phyloP scores from a whole-genome alignment of 768 basidiomycete genomes.

The Dentipellis sp. region DNA sequence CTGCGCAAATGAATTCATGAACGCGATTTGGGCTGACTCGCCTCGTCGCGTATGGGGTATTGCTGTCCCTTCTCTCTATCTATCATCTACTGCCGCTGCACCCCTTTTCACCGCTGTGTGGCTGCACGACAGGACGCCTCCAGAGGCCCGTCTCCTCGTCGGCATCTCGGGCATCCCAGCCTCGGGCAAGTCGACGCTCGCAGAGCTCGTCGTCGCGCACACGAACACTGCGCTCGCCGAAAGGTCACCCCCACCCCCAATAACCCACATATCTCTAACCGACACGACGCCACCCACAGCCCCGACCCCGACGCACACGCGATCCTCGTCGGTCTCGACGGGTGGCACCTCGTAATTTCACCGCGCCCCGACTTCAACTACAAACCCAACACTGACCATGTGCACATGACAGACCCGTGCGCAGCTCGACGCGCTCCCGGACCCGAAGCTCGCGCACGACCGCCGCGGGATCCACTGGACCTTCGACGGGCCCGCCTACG shows the following conservation, averaged over 20 bases:
- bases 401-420: slow-evolving; percentile 41
- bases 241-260: neutral
- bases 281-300: neutral
- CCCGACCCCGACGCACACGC: slow-evolving; percentile 22
- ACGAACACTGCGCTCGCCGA: slow-evolving; percentile 31
- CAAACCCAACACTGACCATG: no score
- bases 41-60: neutral
- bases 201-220: slow-evolving; percentile 43
- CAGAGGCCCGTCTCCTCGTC: slow-evolving; percentile 45
- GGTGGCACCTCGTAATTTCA: slow-evolving; percentile 65
- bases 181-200: slow-evolving; percentile 78
- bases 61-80: no score
- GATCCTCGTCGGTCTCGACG: slow-evolving; percentile 75
- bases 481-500: slow-evolving; percentile 71
- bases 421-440: slow-evolving; percentile 65
- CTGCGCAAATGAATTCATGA: no score
- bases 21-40: neutral
- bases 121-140: slow-evolving; percentile 14
- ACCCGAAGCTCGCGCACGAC: slow-evolving; percentile 70
- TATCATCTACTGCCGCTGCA: neutral
- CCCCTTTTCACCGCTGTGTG: neutral
- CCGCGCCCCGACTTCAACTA: neutral
- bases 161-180: slow-evolving; percentile 78
- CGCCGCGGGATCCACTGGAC: slow-evolving; percentile 87
- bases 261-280: neutral